Conservation (phyloP, 768 basidiomycete genomes). For the Rhodosporidiobolus odoratus region DNA sequence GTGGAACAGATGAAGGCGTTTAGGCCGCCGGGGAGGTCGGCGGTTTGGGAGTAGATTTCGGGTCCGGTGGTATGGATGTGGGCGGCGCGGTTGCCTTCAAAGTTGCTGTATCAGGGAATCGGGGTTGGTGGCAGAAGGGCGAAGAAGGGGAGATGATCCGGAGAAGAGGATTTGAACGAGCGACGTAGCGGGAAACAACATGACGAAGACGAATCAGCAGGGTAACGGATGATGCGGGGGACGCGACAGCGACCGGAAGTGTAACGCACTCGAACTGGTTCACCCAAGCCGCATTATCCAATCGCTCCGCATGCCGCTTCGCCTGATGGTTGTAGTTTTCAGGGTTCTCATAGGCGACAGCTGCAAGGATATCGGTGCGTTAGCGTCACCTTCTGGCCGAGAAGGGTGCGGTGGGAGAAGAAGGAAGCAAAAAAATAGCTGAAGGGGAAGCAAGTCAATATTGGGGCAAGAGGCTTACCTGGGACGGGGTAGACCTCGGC, state of each 20-base stretch:
- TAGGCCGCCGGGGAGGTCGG: conserved; percentile 54
- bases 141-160: neutral
- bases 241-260: neutral
- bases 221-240: neutral
- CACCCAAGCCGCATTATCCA: conserved; percentile 71
- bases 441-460: too few species aligned
- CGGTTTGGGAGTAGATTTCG: conserved; percentile 89
- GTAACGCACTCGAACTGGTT: conserved; percentile 67
- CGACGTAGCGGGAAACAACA: neutral
- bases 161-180: neutral
- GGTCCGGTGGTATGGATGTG: conserved; percentile 91
- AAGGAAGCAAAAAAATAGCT: neutral
- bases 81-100: conserved; percentile 61
- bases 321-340: conserved; percentile 98
- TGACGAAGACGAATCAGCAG: neutral
- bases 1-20: conserved; percentile 93
- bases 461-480: too few species aligned
- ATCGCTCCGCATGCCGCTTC: conserved; percentile 67
- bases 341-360: conserved; percentile 92
- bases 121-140: neutral
- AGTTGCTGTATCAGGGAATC: conserved; percentile 48
- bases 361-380: too few species aligned
- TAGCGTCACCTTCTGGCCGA: too few species aligned
- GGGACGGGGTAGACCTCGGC: conserved; percentile 95
- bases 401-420: neutral